Conservation (phyloP, 2,329 filamentous ascomycete species). For the Hypoxylon sp. region DNA sequence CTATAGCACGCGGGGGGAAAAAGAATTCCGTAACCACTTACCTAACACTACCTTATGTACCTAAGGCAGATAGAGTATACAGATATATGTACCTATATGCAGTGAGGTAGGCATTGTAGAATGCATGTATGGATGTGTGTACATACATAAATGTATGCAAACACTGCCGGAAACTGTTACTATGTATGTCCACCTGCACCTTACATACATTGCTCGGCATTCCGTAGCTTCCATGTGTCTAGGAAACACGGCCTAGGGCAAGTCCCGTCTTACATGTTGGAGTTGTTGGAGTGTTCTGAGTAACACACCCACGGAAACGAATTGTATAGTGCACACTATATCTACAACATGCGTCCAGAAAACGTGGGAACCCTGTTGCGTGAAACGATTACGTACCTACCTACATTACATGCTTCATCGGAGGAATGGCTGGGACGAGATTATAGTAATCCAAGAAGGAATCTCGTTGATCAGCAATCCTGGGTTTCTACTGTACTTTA, state of each 20-base stretch:
- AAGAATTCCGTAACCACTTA: background rate
- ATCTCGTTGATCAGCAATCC: slow-evolving; percentile 17
- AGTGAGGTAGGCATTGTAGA: too few species aligned
- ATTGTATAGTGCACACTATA: slow-evolving; percentile 12
- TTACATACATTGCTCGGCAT: slow-evolving; percentile 4
- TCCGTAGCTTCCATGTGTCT: slow-evolving; percentile 3
- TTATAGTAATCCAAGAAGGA: slow-evolving; percentile 21
- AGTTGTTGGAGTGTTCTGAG: slow-evolving; percentile 8
- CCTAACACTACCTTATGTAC: background rate
- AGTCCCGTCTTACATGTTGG: slow-evolving; percentile 14
- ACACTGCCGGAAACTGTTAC: slow-evolving; percentile 16
- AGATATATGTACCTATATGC: background rate
- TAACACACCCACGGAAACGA: slow-evolving; percentile 25
- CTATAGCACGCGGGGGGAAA: slow-evolving; percentile 9
- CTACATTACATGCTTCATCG: slow-evolving; percentile 1
- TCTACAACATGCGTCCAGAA: slow-evolving; percentile 39
- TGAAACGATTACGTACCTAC: slow-evolving; percentile 26
- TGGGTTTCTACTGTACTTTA: background rate
- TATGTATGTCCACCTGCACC: slow-evolving; percentile 12
- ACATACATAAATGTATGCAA: background rate
- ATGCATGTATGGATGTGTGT: too few species aligned
- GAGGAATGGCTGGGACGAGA: slow-evolving; percentile 9
- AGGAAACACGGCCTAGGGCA: slow-evolving; percentile 1
- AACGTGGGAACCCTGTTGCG: slow-evolving; percentile 43
- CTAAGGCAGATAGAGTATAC: background rate